phyloP scores from a whole-genome alignment of 2,329 filamentous ascomycete species.

The Ophiostoma perfectum region DNA sequence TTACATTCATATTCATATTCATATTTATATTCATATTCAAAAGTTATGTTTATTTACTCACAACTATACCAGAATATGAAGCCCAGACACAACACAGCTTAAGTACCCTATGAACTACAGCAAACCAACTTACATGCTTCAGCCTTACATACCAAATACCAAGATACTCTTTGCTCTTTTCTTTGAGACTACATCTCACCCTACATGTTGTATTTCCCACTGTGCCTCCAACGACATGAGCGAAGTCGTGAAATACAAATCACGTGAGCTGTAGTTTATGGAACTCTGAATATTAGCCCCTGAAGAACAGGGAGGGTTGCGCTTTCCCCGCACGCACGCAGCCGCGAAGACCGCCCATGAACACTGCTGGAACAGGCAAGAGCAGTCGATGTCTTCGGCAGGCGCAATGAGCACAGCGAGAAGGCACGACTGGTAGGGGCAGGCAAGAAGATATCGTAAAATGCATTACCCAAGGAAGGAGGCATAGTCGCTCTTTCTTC shows the following conservation, averaged over 20 bases:
- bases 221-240: no score
- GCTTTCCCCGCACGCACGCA: constrained; percentile 21
- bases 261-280: neutral
- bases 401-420: no score
- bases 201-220: no score
- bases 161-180: no score
- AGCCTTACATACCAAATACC: no score
- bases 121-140: no score
- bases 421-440: neutral
- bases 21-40: neutral
- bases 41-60: neutral
- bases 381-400: no score
- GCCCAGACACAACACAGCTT: no score
- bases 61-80: no score
- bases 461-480: neutral
- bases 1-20: neutral
- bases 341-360: neutral
- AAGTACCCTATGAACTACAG: no score
- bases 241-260: neutral
- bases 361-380: neutral
- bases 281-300: neutral
- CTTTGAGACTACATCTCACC: no score
- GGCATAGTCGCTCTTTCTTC: neutral
- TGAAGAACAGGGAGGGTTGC: constrained; percentile 5
- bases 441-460: neutral